These are phyloP conservation scores for Beverwykella pulmonaria DNA, from an alignment of 495 filamentous ascomycete genomes.

Conservation along the genomic window DNA sequence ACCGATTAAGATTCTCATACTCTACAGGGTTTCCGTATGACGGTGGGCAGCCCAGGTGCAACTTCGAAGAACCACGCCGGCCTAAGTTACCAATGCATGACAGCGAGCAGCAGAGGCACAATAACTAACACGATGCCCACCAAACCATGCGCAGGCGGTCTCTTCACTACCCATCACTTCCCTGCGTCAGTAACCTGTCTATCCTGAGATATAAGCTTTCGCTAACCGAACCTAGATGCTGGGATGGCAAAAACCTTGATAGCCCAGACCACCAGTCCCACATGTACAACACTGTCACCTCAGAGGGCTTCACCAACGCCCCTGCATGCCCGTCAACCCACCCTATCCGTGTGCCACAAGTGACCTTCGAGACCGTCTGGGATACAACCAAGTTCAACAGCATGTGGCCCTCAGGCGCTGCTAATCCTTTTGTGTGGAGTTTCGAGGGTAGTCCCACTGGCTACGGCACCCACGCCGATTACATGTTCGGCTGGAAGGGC, in stretches of 20 bases:
- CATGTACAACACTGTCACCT: constrained; percentile 32
- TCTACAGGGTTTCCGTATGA: constrained; percentile 58
- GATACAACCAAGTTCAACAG: constrained; percentile 35
- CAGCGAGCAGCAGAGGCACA: constrained; percentile 47
- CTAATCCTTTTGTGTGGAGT: constrained; percentile 31
- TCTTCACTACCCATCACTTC: constrained; percentile 58
- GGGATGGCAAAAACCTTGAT: constrained; percentile 33
- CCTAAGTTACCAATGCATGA: constrained; percentile 54
- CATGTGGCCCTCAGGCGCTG: constrained; percentile 19
- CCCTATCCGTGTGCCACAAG: constrained; percentile 32
- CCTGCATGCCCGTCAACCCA: constrained; percentile 26
- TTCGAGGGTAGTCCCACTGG: constrained; percentile 19
- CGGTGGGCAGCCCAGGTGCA: constrained; percentile 52
- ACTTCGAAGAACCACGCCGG: constrained; percentile 44
- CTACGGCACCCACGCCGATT: constrained; percentile 30
- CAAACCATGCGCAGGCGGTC: constrained; percentile 50
- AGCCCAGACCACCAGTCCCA: constrained; percentile 36
- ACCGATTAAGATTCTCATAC: background rate
- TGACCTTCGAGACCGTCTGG: constrained; percentile 33
- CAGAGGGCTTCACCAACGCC: constrained; percentile 26
- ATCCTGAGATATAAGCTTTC: background rate
- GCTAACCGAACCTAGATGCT: constrained; percentile 28
- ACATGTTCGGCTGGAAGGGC: constrained; percentile 37
- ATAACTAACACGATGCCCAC: constrained; percentile 53
- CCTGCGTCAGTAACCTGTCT: constrained; percentile 42